phyloP scores from a whole-genome alignment of 2,329 filamentous ascomycete genomes.

The Trichothecium sympodiale region DNA sequence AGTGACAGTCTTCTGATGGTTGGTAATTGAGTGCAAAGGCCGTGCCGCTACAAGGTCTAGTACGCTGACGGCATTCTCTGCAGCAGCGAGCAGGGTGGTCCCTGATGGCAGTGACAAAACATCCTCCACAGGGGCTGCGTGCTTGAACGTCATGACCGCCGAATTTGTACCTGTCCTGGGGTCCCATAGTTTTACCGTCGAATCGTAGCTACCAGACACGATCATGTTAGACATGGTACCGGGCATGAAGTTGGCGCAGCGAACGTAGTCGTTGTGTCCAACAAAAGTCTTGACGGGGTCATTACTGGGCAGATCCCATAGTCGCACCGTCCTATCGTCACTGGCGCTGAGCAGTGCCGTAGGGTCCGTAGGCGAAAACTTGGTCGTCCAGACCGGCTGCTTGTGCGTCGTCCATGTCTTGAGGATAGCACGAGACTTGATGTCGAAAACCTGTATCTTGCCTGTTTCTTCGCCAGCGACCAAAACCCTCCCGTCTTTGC shows the following conservation, averaged over 20 bases:
- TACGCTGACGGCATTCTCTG: slow-evolving; percentile 80
- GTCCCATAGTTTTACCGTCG: slow-evolving; percentile 90
- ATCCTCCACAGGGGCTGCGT: slow-evolving; percentile 76
- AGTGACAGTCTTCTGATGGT: slow-evolving; percentile 97
- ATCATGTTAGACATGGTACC: slow-evolving; percentile 61
- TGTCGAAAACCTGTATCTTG: slow-evolving; percentile 89
- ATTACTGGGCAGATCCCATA: slow-evolving; percentile 87
- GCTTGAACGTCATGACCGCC: slow-evolving; percentile 87
- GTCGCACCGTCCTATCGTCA: slow-evolving; percentile 82
- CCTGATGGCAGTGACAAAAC: slow-evolving; percentile 82
- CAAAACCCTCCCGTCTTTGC: slow-evolving; percentile 78
- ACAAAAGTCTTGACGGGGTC: slow-evolving; percentile 66
- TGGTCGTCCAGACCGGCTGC: slow-evolving; percentile 85
- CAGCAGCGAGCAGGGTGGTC: slow-evolving; percentile 74
- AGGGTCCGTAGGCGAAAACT: slow-evolving; percentile 81
- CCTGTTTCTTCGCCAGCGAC: slow-evolving; percentile 88
- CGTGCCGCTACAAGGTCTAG: slow-evolving; percentile 87
- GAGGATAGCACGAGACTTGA: slow-evolving; percentile 76
- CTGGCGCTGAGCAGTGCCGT: slow-evolving; percentile 81
- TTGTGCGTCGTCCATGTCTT: slow-evolving; percentile 94
- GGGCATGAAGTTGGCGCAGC: slow-evolving; percentile 77
- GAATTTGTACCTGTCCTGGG: slow-evolving; percentile 56
- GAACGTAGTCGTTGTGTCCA: slow-evolving; percentile 88
- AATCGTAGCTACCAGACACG: slow-evolving; percentile 87
- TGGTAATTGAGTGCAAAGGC: slow-evolving; percentile 75